Conservation (phyloP, 2,329 filamentous ascomycete species). For the Pyrenochaeta sp. region DNA sequence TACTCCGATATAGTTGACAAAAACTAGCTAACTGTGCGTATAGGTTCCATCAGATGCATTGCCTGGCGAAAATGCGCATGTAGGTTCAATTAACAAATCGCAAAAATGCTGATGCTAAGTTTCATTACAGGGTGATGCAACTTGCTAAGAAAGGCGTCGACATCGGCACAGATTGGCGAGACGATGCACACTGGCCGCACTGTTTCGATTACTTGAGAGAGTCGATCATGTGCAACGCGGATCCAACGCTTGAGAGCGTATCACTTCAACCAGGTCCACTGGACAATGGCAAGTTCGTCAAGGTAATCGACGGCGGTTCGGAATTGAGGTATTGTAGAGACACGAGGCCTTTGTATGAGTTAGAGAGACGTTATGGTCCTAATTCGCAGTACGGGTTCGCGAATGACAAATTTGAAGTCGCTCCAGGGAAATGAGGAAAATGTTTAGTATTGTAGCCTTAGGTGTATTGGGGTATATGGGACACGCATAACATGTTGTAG, state of each 20-base stretch:
- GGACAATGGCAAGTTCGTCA: neutral
- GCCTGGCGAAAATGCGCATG: neutral
- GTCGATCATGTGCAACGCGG: neutral
- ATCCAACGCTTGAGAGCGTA: neutral
- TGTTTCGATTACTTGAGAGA: too few species aligned
- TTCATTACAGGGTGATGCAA: neutral
- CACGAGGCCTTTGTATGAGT: neutral
- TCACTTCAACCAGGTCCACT: neutral
- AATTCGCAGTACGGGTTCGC: neutral
- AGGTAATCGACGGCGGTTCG: neutral
- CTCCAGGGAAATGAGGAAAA: neutral
- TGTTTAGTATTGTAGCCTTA: neutral
- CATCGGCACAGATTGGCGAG: neutral
- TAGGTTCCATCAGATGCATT: conserved; percentile 1
- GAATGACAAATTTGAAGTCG: neutral
- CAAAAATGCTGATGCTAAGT: too few species aligned
- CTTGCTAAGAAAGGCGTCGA: neutral
- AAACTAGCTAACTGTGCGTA: too few species aligned
- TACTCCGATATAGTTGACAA: too few species aligned
- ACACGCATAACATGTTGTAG: too few species aligned
- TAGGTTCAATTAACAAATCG: too few species aligned
- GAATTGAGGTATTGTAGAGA: neutral
- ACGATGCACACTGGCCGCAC: conserved; percentile 1
- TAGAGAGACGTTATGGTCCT: neutral
- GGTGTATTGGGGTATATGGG: too few species aligned